Percentiles rank a stretch among this genome's conserved stretches.
phyloP scores from a whole-genome alignment of 768 basidiomycete genomes.

The Pluteus cervinus region DNA sequence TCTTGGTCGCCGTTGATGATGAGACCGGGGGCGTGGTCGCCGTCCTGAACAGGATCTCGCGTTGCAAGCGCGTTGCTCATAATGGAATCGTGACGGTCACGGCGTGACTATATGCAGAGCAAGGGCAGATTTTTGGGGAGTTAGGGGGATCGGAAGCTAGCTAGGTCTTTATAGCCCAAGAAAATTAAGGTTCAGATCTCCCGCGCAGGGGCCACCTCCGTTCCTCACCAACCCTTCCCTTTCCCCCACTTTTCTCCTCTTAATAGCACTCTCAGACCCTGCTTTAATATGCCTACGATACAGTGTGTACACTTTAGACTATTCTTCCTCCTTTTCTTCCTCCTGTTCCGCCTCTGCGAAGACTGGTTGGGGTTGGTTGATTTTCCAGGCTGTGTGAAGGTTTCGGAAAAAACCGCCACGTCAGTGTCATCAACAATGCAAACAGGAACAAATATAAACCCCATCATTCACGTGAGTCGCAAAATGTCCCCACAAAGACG shows the following conservation, averaged over 20 bases:
- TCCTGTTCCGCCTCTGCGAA: conserved; percentile 64
- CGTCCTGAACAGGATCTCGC: conserved; percentile 31
- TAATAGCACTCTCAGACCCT: conserved; percentile 13
- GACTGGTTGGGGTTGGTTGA: conserved; percentile 82
- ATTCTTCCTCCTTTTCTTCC: conserved; percentile 45
- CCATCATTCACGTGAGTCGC: conserved; percentile 27
- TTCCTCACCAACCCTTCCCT: conserved; percentile 20
- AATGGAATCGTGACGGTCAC: conserved; percentile 74
- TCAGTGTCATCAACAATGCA: conserved; percentile 50
- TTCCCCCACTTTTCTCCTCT: conserved; percentile 12
- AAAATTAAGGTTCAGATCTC: conserved; percentile 84
- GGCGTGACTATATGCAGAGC: conserved; percentile 46
- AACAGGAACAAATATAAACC: conserved; percentile 33
- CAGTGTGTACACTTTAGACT: conserved; percentile 16
- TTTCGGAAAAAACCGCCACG: conserved; percentile 57
- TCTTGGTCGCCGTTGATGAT: conserved; percentile 35
- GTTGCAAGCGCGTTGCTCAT: conserved; percentile 51
- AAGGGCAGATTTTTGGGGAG: conserved; percentile 72
- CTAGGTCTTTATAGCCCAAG: conserved; percentile 77
- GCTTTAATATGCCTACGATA: conserved; percentile 7
- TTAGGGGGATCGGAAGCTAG: conserved; percentile 62
- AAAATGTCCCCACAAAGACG: conserved; percentile 5
- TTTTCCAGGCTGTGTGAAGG: conserved; percentile 74
- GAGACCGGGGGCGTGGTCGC: conserved; percentile 20
- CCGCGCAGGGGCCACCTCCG: conserved; percentile 64